Percentiles rank a stretch among this genome's conserved stretches.
Conservation (phyloP, 2,329 filamentous ascomycete species). For the Fusarium hainanense region DNA sequence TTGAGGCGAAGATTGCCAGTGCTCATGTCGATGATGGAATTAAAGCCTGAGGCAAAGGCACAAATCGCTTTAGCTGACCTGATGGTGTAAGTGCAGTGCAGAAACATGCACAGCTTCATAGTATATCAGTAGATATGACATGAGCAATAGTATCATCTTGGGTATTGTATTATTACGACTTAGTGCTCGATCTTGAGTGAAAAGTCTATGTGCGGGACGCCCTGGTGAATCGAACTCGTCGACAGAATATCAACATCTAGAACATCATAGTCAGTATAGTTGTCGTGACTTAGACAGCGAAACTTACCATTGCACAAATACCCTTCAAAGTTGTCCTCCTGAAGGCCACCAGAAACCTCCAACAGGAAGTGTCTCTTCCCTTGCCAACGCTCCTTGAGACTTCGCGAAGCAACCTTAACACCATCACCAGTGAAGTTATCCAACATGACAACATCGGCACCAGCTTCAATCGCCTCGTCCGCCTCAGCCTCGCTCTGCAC, state of each 20-base stretch:
- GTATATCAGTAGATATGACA: background rate
- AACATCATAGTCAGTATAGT: slow-evolving; percentile 6
- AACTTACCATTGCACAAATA: slow-evolving; percentile 80
- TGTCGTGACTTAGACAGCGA: background rate
- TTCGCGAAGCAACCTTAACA: slow-evolving; percentile 77
- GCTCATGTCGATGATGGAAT: slow-evolving; percentile 31
- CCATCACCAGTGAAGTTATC: slow-evolving; percentile 91
- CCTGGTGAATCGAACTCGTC: slow-evolving; percentile 96
- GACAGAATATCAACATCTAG: slow-evolving; percentile 93
- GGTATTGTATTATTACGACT: slow-evolving; percentile 23
- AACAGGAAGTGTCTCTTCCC: slow-evolving; percentile 80
- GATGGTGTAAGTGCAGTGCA: background rate
- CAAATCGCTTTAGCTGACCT: background rate
- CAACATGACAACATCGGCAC: slow-evolving; percentile 96
- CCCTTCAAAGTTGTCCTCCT: slow-evolving; percentile 80
- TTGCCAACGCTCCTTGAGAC: slow-evolving; percentile 83
- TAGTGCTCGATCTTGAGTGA: slow-evolving; percentile 82
- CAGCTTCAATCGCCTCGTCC: slow-evolving; percentile 88
- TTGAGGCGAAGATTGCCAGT: slow-evolving; percentile 37
- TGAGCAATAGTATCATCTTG: background rate
- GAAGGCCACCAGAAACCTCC: slow-evolving; percentile 93
- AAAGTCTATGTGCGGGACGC: slow-evolving; percentile 93
- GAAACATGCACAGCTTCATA: background rate
- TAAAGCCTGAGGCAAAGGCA: background rate
- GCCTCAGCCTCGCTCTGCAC: slow-evolving; percentile 89